Evolutionary conservation across 805 yeast genomes (phyloP).

Genomic region (Phaffomyces antillensis): DNA sequence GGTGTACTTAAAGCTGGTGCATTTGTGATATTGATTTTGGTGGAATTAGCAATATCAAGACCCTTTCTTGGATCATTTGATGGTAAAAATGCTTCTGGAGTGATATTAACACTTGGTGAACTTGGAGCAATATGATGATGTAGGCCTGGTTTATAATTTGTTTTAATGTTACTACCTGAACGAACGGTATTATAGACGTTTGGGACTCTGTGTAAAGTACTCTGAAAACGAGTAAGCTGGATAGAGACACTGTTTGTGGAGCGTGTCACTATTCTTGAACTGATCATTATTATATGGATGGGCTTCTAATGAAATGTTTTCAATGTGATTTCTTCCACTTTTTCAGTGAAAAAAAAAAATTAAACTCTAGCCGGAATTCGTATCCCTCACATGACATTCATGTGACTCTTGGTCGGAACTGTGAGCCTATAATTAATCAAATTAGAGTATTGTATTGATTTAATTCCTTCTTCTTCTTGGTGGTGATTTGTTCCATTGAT

Average conservation of each 20-base stretch:
- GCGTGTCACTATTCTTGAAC: neutral
- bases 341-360: neutral
- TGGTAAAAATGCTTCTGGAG: conserved; percentile 70
- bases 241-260: neutral
- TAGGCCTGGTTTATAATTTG: conserved; percentile 53
- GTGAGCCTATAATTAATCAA: too few species aligned
- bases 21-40: conserved; percentile 18
- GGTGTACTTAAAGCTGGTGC: conserved; percentile 34
- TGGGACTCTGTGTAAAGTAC: conserved; percentile 30
- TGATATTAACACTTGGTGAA: conserved; percentile 37
- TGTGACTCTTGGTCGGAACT: too few species aligned
- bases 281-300: neutral
- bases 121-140: conserved; percentile 61
- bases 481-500: too few species aligned
- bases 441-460: too few species aligned
- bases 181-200: conserved; percentile 52
- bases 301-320: too few species aligned
- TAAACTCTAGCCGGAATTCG: neutral
- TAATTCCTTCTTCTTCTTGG: too few species aligned
- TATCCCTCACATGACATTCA: too few species aligned
- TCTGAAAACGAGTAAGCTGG: conserved; percentile 1
- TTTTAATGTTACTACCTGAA: conserved; percentile 52
- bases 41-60: conserved; percentile 22
- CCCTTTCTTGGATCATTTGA: conserved; percentile 48
- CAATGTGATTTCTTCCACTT: neutral